Evolutionary conservation across 208 protist genomes (phyloP).

Genomic region (Tritrichomonas foetus): DNA sequence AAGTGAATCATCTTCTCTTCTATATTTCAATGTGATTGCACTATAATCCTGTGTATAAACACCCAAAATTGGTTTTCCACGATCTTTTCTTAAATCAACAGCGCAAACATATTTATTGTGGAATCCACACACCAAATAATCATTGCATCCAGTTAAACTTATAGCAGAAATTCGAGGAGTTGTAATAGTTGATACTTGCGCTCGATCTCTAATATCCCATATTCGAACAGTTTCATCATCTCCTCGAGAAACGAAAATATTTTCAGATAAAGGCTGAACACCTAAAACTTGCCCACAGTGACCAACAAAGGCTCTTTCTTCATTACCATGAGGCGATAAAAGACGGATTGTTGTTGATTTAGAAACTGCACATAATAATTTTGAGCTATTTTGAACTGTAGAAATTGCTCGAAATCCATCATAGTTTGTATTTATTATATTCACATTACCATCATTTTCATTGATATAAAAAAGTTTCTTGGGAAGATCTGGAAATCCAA

Average conservation of each 20-base stretch:
- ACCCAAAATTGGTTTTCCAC: no score
- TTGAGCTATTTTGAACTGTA: no score
- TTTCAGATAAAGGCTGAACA: background rate
- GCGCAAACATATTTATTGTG: background rate
- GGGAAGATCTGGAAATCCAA: no score
- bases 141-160: background rate
- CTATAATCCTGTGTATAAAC: background rate
- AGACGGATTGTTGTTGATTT: background rate
- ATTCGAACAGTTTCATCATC: background rate
- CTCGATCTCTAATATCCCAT: background rate
- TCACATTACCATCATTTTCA: no score
- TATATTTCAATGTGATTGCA: background rate
- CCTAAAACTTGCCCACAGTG: background rate
- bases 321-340: background rate
- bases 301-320: background rate
- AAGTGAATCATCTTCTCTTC: background rate
- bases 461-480: no score
- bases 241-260: background rate
- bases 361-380: background rate
- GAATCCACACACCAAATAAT: background rate
- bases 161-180: background rate
- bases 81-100: background rate
- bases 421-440: no score
- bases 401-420: no score
- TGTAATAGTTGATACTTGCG: no score